A percentile compares a stretch with the other conserved stretches of the same genome.
Conservation (phyloP, 177 flowering plant species). For the Vitis hybrid region DNA sequence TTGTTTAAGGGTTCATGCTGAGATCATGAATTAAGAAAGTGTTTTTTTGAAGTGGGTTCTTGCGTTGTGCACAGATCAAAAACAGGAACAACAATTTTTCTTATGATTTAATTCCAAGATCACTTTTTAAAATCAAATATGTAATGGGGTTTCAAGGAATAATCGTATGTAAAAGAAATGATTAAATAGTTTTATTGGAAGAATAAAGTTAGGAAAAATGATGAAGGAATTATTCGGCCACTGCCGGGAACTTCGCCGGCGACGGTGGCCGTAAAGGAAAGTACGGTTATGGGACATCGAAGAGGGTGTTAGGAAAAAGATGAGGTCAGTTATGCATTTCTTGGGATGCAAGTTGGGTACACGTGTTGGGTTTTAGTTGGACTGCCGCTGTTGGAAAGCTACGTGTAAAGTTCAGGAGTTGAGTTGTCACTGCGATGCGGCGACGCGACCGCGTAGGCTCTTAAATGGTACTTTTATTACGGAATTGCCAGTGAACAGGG, state of each 20-base stretch:
- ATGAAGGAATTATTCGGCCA: background rate
- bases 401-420: background rate
- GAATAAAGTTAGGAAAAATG: too few relatives aligned
- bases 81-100: too few relatives aligned
- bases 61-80: too few relatives aligned
- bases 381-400: background rate
- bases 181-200: background rate
- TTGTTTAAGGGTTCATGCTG: too few relatives aligned
- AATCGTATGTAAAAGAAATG: background rate
- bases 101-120: too few relatives aligned
- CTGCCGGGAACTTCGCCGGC: background rate
- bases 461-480: too few relatives aligned
- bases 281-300: background rate
- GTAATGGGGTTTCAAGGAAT: background rate
- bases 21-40: too few relatives aligned
- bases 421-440: conserved; percentile 8
- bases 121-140: background rate
- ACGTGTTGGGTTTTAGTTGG: conserved; percentile 6
- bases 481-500: too few relatives aligned
- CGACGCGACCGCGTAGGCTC: conserved; percentile 14
- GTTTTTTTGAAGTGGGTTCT: too few relatives aligned
- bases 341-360: conserved; percentile 1
- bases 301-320: background rate
- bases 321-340: background rate
- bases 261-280: background rate